Evolutionary conservation across 352 stramenopile genomes (phyloP), one percentile per base, ranked within the genome.

Genomic region (Phytophthora ohioensis): DNA sequence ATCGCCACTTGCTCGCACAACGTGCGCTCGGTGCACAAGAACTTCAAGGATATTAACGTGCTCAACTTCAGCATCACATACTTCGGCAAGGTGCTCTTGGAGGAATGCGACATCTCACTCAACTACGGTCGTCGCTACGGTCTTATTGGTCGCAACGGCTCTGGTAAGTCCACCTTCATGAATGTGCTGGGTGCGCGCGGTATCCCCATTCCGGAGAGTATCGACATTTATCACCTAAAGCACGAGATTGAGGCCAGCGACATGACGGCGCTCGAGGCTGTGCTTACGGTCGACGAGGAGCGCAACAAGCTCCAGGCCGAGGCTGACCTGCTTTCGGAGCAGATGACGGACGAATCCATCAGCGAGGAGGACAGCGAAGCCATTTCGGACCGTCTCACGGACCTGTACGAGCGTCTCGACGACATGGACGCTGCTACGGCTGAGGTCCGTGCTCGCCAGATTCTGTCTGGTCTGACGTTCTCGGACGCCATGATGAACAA

Each of bases 41-140:
- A 98, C 84, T 97, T 98, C 45, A 97, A 98, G 73, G 97, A 99
- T 82, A 99, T 99, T 69, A 99, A 99, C 73, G 97, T 99, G 48
- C 79, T 92, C 53, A 98, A 98, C 77, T 98, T 99, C 51, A 98
- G 94, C 55, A 95, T 99, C 58, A 97, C 93, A 32, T 99, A 98
- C 86, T 96, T 98, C 80, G 97, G 97, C 57, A 98, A 98, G 67
- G 87, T 97, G 47, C 81, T 99, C 36, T 82, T 99, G 70, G 97
- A 99, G 71, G 96, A 98, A 72, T 98, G 94, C 53, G 91, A 97
- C 57, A 94, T 99, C 57, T 90, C 97, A 63, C 85, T 99, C 58
- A 99, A 99, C 87, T 98, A 98, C 78, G 98, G 98, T 32, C 97
- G 98, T 72, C 94, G 97, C 5, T 99, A 99, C 74, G 97, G 93